Percentiles rank a stretch among this genome's conserved stretches.
Evolutionary conservation across 2,329 filamentous ascomycete genomes (phyloP).

Genomic region (Aspergillus sp.): DNA sequence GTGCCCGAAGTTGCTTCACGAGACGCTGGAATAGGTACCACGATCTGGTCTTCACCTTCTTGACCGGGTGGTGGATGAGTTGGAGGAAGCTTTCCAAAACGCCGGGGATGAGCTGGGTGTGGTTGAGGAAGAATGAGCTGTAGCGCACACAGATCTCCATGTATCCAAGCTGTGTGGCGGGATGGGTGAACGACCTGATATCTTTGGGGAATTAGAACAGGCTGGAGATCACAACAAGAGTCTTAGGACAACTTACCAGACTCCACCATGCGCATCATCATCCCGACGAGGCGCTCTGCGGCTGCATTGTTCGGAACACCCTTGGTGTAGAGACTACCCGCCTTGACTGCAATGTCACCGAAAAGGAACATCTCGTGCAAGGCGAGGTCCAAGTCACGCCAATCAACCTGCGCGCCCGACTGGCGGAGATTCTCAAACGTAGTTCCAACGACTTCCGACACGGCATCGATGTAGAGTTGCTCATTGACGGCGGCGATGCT

Average conservation of each 20-base stretch:
- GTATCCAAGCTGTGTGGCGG: constrained; percentile 89
- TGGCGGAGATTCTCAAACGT: constrained; percentile 80
- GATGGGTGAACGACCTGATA: constrained; percentile 81
- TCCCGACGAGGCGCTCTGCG: constrained; percentile 76
- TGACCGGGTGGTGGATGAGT: constrained; percentile 82
- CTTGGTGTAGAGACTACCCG: constrained; percentile 82
- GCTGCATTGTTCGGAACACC: constrained; percentile 75
- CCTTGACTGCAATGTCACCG: constrained; percentile 87
- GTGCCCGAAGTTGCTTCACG: constrained; percentile 78
- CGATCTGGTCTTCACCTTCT: constrained; percentile 82
- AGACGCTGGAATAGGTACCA: constrained; percentile 97
- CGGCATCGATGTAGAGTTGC: constrained; percentile 77
- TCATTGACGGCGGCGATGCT: constrained; percentile 88
- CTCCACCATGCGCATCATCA: constrained; percentile 96
- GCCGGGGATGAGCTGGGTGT: constrained; percentile 75
- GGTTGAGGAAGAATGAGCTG: constrained; percentile 84
- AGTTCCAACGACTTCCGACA: constrained; percentile 82
- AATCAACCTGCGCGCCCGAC: constrained; percentile 73
- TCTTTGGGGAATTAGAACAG: constrained; percentile 47
- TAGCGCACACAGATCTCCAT: constrained; percentile 99
- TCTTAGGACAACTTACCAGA: constrained; percentile 61
- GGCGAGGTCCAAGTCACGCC: constrained; percentile 91
- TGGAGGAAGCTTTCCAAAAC: constrained; percentile 89
- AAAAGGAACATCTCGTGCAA: constrained; percentile 95
- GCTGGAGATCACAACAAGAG: background rate